Conservation (phyloP, 1,139 yeast species). For the Blastobotrys capitulatus region DNA sequence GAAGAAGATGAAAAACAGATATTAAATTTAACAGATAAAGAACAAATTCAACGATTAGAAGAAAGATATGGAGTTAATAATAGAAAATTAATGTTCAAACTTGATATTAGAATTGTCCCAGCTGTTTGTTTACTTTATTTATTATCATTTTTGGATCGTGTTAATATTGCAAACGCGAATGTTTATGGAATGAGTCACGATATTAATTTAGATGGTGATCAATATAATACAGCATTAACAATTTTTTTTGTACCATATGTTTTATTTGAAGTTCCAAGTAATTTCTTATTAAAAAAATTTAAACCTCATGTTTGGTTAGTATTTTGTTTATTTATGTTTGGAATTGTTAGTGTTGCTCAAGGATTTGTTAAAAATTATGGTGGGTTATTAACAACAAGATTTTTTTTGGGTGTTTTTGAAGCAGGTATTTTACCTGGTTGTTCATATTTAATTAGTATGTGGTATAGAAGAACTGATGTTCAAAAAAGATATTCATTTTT, state of each 20-base stretch:
- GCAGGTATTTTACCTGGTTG: slow-evolving; percentile 71
- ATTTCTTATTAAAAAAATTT: slow-evolving; percentile 52
- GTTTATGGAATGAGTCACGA: slow-evolving; percentile 48
- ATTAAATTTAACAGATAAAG: background rate
- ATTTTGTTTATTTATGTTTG: slow-evolving; percentile 52
- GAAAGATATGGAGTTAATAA: slow-evolving; percentile 40
- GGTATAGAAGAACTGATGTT: slow-evolving; percentile 54
- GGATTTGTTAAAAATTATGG: slow-evolving; percentile 58
- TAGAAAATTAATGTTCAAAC: slow-evolving; percentile 51
- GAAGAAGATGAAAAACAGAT: background rate
- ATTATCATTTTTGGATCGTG: slow-evolving; percentile 65
- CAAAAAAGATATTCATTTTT: slow-evolving; percentile 65
- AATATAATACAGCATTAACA: slow-evolving; percentile 55
- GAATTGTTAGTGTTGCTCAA: slow-evolving; percentile 58
- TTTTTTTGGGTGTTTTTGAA: slow-evolving; percentile 60
- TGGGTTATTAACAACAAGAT: slow-evolving; percentile 54
- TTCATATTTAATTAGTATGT: slow-evolving; percentile 55
- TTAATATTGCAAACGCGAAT: slow-evolving; percentile 69
- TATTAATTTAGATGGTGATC: slow-evolving; percentile 23
- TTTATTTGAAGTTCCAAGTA: slow-evolving; percentile 61
- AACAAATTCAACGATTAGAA: slow-evolving; percentile 38
- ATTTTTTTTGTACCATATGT: slow-evolving; percentile 71
- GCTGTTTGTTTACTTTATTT: slow-evolving; percentile 65
- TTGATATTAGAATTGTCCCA: slow-evolving; percentile 62
- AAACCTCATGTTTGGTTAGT: slow-evolving; percentile 64